Percentiles rank a stretch among this genome's conserved stretches.
phyloP scores from a whole-genome alignment of 2,329 filamentous ascomycete genomes.

The Clonostachys rhizophaga region DNA sequence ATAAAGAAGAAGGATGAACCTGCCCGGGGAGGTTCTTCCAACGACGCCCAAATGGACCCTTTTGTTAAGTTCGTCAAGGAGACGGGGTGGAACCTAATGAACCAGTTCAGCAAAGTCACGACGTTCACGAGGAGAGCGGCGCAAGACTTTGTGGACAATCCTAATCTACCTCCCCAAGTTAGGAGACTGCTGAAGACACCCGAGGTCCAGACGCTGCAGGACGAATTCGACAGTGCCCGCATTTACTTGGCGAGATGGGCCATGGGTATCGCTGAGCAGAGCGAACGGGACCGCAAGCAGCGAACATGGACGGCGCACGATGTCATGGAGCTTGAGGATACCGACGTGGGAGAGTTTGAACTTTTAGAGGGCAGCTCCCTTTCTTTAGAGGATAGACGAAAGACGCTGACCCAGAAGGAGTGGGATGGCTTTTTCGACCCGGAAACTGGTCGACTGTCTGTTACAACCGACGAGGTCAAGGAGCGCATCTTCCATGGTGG shows the following conservation, averaged over 20 bases:
- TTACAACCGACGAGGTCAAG: conserved; percentile 90
- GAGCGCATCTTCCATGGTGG: conserved; percentile 97
- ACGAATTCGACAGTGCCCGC: conserved; percentile 95
- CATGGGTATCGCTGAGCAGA: conserved; percentile 97
- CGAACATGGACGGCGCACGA: conserved; percentile 92
- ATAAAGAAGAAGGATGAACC: conserved; percentile 18
- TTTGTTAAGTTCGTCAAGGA: conserved; percentile 92
- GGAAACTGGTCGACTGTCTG: conserved; percentile 65
- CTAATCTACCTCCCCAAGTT: conserved; percentile 84
- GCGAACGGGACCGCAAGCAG: conserved; percentile 79
- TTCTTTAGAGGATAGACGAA: conserved; percentile 71
- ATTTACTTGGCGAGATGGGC: conserved; percentile 95
- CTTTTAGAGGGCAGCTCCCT: conserved; percentile 77
- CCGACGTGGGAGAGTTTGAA: conserved; percentile 93
- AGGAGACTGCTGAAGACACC: conserved; percentile 81
- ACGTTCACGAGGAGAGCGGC: conserved; percentile 91
- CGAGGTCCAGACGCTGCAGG: conserved; percentile 90
- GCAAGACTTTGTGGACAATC: conserved; percentile 87
- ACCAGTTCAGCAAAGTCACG: conserved; percentile 95
- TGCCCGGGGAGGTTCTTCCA: conserved; percentile 6
- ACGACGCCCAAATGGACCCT: conserved; percentile 80
- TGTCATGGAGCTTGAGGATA: conserved; percentile 90
- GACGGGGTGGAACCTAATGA: conserved; percentile 91
- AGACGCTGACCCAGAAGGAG: conserved; percentile 73
- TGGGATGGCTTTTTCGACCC: conserved; percentile 90